Evolutionary conservation across 306 rosid genomes (phyloP).

Genomic region (Castanea crenata): DNA sequence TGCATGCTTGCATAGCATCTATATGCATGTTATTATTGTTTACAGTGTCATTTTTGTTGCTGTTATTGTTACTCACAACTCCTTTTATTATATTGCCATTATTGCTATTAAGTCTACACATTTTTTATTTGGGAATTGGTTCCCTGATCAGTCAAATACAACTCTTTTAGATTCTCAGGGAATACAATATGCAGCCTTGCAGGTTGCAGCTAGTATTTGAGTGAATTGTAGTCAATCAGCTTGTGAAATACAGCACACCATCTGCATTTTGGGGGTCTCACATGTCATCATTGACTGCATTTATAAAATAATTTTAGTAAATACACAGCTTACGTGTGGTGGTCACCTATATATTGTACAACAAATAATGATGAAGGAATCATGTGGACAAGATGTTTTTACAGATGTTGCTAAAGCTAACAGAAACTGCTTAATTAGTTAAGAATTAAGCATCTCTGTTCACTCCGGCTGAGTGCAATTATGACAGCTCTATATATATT

Average conservation of each 20-base stretch:
- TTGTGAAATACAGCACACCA: background rate
- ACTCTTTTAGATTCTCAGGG: background rate
- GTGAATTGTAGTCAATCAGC: background rate
- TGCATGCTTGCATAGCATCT: slow-evolving; percentile 2
- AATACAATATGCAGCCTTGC: background rate
- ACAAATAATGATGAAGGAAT: background rate
- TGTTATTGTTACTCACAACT: background rate
- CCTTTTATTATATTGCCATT: background rate
- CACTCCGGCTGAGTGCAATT: background rate
- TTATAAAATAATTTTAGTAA: background rate
- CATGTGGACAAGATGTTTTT: background rate
- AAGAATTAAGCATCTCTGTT: background rate
- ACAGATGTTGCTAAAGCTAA: background rate
- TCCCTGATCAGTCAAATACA: background rate
- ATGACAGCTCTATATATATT: too few relatives aligned
- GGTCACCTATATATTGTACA: background rate
- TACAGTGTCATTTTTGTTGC: background rate
- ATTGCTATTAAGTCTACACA: background rate
- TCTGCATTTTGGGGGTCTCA: background rate
- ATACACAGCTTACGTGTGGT: background rate
- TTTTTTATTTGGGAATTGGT: background rate
- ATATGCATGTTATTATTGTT: background rate
- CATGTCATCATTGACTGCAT: background rate
- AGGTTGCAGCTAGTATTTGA: background rate
- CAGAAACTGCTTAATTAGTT: background rate